Evolutionary conservation across 108 stramenopile genomes (phyloP).

Genomic region (Stephanodiscus triporus): DNA sequence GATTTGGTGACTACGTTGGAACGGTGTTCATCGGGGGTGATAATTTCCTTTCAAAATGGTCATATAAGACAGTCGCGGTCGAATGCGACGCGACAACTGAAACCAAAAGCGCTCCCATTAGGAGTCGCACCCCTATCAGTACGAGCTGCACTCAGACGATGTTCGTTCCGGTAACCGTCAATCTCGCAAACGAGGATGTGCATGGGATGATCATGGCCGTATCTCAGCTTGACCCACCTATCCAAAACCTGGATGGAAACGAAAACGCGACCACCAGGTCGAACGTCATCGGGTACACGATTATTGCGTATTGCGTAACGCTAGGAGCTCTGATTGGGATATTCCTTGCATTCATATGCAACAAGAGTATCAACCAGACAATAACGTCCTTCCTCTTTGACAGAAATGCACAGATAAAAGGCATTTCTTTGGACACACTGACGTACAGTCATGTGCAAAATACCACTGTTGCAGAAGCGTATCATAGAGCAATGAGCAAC

Average conservation of each 20-base stretch:
- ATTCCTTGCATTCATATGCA: constrained; percentile 78
- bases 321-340: constrained; percentile 83
- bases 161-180: constrained; percentile 70
- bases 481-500: constrained; percentile 87
- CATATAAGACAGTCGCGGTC: constrained; percentile 59
- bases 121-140: constrained; percentile 22
- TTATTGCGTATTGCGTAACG: constrained; percentile 78
- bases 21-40: constrained; percentile 92
- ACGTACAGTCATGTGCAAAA: constrained; percentile 79
- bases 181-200: constrained; percentile 65
- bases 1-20: constrained; percentile 77
- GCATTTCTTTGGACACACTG: constrained; percentile 85
- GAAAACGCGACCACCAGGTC: constrained; percentile 19
- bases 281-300: constrained; percentile 66
- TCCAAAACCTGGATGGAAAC: constrained; percentile 29
- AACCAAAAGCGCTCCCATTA: constrained; percentile 33
- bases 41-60: constrained; percentile 87
- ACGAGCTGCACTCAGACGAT: constrained; percentile 44
- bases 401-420: constrained; percentile 64
- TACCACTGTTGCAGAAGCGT: constrained; percentile 78
- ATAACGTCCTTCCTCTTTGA: constrained; percentile 63
- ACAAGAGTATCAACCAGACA: constrained; percentile 63
- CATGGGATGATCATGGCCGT: constrained; percentile 88
- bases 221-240: constrained; percentile 70
- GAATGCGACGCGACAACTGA: constrained; percentile 34